Conservation (phyloP, 768 basidiomycete genomes). For the Phanerodontia chrysosporium region DNA sequence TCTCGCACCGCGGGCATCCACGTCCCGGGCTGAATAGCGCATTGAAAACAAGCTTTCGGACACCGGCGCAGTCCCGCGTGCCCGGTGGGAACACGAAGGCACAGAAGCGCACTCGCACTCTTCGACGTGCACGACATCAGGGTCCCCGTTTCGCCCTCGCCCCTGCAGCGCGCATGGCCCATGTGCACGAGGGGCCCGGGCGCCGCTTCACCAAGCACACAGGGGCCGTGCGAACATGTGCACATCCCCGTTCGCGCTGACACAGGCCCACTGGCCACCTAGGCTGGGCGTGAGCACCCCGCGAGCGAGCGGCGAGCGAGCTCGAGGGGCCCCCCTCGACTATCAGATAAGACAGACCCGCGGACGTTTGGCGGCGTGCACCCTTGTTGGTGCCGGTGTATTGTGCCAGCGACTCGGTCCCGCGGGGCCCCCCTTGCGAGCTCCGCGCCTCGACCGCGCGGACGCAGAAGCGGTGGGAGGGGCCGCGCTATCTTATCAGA, state of each 20-base stretch:
- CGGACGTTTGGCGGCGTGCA: background rate
- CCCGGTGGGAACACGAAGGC: background rate
- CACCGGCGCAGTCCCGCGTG: no score
- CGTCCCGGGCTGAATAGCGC: no score
- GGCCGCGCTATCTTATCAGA: conserved; percentile 2
- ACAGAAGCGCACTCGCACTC: no score
- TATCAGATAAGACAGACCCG: conserved; percentile 4
- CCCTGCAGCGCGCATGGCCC: background rate
- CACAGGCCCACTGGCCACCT: no score
- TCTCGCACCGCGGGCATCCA: no score
- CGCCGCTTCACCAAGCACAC: background rate
- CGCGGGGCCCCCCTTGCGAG: background rate
- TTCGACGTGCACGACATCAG: no score
- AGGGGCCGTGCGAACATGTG: background rate
- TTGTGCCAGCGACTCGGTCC: background rate
- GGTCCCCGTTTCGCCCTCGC: background rate
- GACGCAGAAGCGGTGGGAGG: background rate
- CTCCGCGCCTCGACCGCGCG: background rate
- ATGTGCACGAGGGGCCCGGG: no score
- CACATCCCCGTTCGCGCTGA: background rate
- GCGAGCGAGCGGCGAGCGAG: background rate
- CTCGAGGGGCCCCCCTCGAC: background rate
- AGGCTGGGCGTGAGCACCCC: no score
- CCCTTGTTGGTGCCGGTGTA: conserved; percentile 1
- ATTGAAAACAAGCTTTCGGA: no score